Evolutionary conservation across 306 rosid genomes (phyloP), one percentile per base, ranked within the genome.

Genomic region (Pyrus communis): DNA sequence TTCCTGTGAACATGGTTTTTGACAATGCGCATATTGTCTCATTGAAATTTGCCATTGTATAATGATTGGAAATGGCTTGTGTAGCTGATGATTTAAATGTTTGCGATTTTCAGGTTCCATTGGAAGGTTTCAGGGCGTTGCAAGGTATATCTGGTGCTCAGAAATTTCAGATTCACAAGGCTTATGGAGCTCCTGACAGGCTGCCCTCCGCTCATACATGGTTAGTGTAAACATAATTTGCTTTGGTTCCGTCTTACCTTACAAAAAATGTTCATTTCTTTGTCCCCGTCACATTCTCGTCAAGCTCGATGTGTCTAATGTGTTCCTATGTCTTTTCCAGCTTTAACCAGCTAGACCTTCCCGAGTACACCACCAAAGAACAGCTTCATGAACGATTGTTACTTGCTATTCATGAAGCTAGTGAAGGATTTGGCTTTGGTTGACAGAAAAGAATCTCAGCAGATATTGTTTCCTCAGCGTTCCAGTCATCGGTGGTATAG

Each of bases 91-190:
- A 9, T 58, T 57, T n/a, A 21, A 9, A 58, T 58, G 62, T 64
- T 62, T 77, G 74, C 80, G 76, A 76, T 83, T 73, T 85, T 76
- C 91, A 96, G 99, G 97, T 96, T 86, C 99, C 99, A 6, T 81
- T 96, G 89, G 99, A 96, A 76, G 99, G 99, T 73, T 96, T 96
- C 78, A 92, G 82, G 88, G 98, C 98, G 49, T 87, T 96, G 90
- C 98, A 96, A 89, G 99, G 99, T 71, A 93, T 96, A 73, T 96
- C 99, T 71, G 99, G 99, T 79, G 89, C 99, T 66, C 99, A 96
- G 77, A 88, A 90, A 92, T 96, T 96, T 86, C 99, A 96, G 88
- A 89, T 96, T 84, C 99, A 92, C 90, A 96, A 91, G 89, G 98
- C 99, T 23, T 96, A 96, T 78, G 99, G 99, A 73, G 93, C 96